Conservation (phyloP, 306 rosid species). For the Fagus crenata region DNA sequence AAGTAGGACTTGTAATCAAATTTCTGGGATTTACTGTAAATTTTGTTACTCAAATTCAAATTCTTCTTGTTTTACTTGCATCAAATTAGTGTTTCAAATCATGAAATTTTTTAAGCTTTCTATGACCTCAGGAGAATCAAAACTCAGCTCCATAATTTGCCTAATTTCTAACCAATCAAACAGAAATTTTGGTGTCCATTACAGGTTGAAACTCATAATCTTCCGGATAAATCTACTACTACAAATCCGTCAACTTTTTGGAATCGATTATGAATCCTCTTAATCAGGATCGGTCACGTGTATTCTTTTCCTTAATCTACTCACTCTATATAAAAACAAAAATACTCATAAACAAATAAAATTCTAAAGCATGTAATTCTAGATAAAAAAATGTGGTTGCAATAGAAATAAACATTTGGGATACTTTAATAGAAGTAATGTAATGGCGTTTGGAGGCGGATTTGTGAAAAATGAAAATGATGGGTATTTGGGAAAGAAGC, state of each 20-base stretch:
- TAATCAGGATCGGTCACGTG: too few species aligned
- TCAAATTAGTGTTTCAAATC: background rate
- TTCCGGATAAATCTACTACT: too few species aligned
- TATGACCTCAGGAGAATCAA: background rate
- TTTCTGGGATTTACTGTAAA: background rate
- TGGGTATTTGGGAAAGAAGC: conserved; percentile 26
- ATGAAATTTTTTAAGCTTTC: background rate
- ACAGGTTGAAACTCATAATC: too few species aligned
- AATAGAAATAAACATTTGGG: background rate
- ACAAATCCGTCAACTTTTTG: too few species aligned
- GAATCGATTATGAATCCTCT: too few species aligned
- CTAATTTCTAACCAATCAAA: background rate
- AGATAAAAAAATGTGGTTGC: too few species aligned
- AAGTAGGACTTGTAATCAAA: background rate
- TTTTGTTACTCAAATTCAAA: background rate
- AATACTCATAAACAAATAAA: too few species aligned
- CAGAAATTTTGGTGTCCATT: background rate
- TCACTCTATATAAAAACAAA: background rate
- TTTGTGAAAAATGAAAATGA: conserved; percentile 34
- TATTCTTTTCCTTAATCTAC: too few species aligned
- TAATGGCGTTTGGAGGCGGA: conserved; percentile 92
- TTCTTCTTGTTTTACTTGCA: background rate
- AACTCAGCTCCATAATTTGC: background rate
- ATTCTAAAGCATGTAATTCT: too few species aligned
- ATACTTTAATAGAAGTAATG: conserved; percentile 14